Conservation (phyloP, 2,329 filamentous ascomycete species). For the Pseudophaeomoniella oleicola region DNA sequence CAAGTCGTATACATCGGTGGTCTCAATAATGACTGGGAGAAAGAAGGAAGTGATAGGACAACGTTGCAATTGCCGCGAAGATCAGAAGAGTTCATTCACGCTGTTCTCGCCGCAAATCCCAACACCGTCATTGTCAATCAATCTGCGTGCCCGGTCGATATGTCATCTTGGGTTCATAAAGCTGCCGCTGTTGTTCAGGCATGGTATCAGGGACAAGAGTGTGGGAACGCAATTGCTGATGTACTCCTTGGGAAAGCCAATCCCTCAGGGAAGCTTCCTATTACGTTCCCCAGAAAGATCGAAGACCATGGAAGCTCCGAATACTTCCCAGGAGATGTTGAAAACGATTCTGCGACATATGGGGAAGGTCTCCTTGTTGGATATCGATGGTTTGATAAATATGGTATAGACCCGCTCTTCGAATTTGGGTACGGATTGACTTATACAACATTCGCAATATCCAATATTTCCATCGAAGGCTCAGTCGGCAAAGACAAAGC, state of each 20-base stretch:
- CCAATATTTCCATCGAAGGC: conserved; percentile 23
- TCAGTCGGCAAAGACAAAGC: conserved; percentile 16
- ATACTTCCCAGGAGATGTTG: conserved; percentile 49
- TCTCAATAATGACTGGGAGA: conserved; percentile 18
- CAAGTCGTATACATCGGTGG: conserved; percentile 12
- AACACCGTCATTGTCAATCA: conserved; percentile 55
- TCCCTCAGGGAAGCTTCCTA: conserved; percentile 54
- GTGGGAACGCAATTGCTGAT: conserved; percentile 53
- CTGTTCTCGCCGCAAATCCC: conserved; percentile 47
- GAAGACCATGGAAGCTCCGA: conserved; percentile 56
- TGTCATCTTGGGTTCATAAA: conserved; percentile 53
- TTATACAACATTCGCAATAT: conserved; percentile 53
- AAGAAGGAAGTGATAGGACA: conserved; percentile 10
- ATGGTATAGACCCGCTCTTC: conserved; percentile 46
- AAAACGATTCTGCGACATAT: conserved; percentile 53
- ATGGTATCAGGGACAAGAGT: conserved; percentile 58
- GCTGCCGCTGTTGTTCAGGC: conserved; percentile 55
- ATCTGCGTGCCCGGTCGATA: conserved; percentile 52
- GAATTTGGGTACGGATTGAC: conserved; percentile 61
- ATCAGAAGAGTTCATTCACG: conserved; percentile 36
- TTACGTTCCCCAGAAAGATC: conserved; percentile 50
- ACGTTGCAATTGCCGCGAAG: conserved; percentile 1
- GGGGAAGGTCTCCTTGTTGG: conserved; percentile 61
- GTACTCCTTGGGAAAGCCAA: conserved; percentile 49
- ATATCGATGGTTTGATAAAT: conserved; percentile 57